Base-by-base conservation (phyloP, 352 stramenopile genomes). In the Globisporangium cederbergense region DNA sequence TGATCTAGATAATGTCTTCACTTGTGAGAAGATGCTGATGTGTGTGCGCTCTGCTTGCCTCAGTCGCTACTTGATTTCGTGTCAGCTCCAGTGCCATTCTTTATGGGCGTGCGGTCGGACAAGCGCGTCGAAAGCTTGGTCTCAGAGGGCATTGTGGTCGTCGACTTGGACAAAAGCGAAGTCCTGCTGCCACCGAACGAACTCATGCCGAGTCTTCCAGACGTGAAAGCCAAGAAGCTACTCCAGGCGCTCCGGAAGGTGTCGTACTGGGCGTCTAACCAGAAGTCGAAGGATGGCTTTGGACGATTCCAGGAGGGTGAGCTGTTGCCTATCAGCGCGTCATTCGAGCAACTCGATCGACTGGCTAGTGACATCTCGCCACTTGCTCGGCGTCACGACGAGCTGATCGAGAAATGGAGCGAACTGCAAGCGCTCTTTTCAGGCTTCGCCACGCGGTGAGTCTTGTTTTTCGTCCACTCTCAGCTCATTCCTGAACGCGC, bases 51-150 rank as follows among this genome's bases (percentile, higher is more conserved):
- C 1, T 5, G 28, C 34, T 56, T 36, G 2, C 25, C 25, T 7
- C 16, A 93, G 84, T 76, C 77, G 0, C 60, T 93, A 30, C 46
- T 90, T 0, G 84, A 93, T 58, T 91, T 93, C 65, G 74, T 90
- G 7, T 86, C 75, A 7, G 81, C 84, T 4, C 84, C 84, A 1
- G 82, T 93, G 5, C 84, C 84, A 13, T 93, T 91, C 51, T 89
- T 93, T 58, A 91, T 93, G 80, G 84, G 84, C 1, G 72, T 91
- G 30, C 67, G 76, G 0, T 85, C 78, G 0, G 72, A 84, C 34
- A 58, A 73, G 11, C 62, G 71, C 4, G 70, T 82, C 0, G 71
- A 83, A 38, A 66, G 64, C 1, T 54, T 91, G n/a, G 66, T 74
- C 1, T 25, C 58, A 1, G 83, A 93, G 60, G 84, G 83, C 11